Evolutionary conservation across 108 stramenopile genomes (phyloP), one percentile per base, ranked within the genome.

Genomic region (Fistulifera solaris): DNA sequence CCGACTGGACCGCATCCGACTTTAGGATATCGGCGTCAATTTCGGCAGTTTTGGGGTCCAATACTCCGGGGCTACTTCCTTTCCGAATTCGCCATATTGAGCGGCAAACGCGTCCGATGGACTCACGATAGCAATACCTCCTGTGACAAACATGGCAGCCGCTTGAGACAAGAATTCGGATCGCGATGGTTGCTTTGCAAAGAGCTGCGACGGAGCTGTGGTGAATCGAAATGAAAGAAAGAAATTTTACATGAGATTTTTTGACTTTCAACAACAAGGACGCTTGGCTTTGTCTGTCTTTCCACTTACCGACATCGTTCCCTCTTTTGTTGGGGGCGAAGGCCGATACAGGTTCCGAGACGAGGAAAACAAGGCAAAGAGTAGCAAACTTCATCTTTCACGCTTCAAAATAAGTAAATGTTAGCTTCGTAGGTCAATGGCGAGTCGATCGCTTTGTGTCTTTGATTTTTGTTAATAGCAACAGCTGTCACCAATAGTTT

Each of bases 81-180:
- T n/a, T 27, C 83, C 81, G 46, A 81, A 83, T 17, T 69, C 71
- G 12, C 85, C 85, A 58, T 87, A 87, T 52, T 87, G 80, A 41
- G 83, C 88, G 26, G 88, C 88, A 48, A 71, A 77, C 15, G 87
- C 87, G 19, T 52, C 52, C n/a, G 55, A 74, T n/a, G 87, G 87
- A 19, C 19, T 3, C 19, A 4, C 16, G 71, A 52, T 21, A 61
- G 59, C 53, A 38, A 64, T 44, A 10, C 75, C 57, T 45, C 52
- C 76, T 14, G 69, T 46, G 25, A 59, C 49, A 0, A 35, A 35
- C 69, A 48, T 52, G 13, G 56, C 56, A 17, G 70, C 78, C 22
- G 67, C 54, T 59, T 86, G 81, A 23, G 67, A 52, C 40, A 87
- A 53, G 46, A 87, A 87, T 21, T 76, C 77, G 15, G 48, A 52